Base-by-base conservation (phyloP, 805 yeast species). In the Yarrowia sp. region DNA sequence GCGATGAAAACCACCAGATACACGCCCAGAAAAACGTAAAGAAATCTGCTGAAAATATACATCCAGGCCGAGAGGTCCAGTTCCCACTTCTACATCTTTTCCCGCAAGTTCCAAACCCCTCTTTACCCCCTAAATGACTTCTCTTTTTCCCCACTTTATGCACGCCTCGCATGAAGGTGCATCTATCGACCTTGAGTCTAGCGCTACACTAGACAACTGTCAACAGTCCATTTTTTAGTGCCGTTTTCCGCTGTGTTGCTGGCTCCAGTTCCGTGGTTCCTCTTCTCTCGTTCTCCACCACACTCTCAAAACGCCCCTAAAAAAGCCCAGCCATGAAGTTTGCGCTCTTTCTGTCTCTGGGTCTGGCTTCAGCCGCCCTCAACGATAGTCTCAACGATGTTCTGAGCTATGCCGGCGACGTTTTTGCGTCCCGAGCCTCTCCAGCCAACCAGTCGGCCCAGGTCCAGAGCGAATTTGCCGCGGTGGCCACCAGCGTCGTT, bases 381-480 rank as follows among this genome's bases (percentile, higher is more conserved):
- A 24, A 14, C 40, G 66, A 60, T 20, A 13, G 34, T 36, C 36
- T 60, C 20, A 10, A 61, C 43, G 30, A 20, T 14, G 38, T 61
- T 12, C 13, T 61, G 36, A 36, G 46, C 38, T 61, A 46, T n/a
- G 66, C 66, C 6, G 66, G 66, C 20, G 66, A 39, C 6, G 55
- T 61, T 13, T 30, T 61, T 34, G 66, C 66, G 7, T 46, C 66
- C 2, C 30, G 15, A 8, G 66, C 66, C 15, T 36, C 53, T 2
- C 66, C 66, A 4, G 36, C 66, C 2, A 33, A 9, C 17, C 30
- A 19, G 46, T 46, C 66, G 8, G 34, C 19, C n/a, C 43, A 61
- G 39, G 66, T 61, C 17, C 20, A 46, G 46, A 46, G 55, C 44
- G 66, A 61, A 14, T 46, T 61, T 36, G 55, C 43, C 4, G 53